Evolutionary conservation across 2,329 filamentous ascomycete species (phyloP), one percentile per base, ranked within the genome.

Genomic region (Neonectria magnoliae): DNA sequence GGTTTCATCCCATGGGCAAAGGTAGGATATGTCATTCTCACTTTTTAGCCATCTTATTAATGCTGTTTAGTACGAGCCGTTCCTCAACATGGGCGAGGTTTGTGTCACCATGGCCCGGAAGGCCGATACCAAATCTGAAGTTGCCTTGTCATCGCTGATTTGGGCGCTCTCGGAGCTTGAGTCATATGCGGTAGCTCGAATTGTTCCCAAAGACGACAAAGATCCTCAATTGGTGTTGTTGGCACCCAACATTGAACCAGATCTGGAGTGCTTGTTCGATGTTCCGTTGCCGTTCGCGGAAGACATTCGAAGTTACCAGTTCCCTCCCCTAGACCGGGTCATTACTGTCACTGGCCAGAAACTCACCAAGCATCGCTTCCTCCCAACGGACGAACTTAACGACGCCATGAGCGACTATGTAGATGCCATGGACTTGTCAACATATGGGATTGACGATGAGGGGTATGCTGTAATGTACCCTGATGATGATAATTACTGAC

Each of bases 251-350:
- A 89, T 97, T 64, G 93, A 97, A 66, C 83, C 86, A 2, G 90
- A 93, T 27, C 88, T 93, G 68, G 94, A 98, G 77, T 95, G 93
- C 71, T 84, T 99, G 2, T 90, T 97, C 67, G 96, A 99, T 75
- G 87, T 97, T 1, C 93, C 96, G 38, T 83, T 98, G 6, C 96
- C 96, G 0, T 99, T 98, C 74, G 91, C 93, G 2, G 96, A 99
- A 81, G 96, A 99, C 75, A 85, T 98, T 52, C 88, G 96, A 38
- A 86, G 86, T n/a, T 98, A 98, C 77, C 91, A 90, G 62, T 99
- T 99, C 70, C 94, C 96, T 6, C 93, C 95, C 0, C 82, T 99
- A 11, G 94, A 97, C 76, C 91, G 88, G 66, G 91, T 98, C 29
- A 82, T 97, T 64, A 98, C 94, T 0, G 86, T 97, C n/a, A 93